phyloP scores from a whole-genome alignment of 2,329 filamentous ascomycete genomes.

The Aureobasidium sp. region DNA sequence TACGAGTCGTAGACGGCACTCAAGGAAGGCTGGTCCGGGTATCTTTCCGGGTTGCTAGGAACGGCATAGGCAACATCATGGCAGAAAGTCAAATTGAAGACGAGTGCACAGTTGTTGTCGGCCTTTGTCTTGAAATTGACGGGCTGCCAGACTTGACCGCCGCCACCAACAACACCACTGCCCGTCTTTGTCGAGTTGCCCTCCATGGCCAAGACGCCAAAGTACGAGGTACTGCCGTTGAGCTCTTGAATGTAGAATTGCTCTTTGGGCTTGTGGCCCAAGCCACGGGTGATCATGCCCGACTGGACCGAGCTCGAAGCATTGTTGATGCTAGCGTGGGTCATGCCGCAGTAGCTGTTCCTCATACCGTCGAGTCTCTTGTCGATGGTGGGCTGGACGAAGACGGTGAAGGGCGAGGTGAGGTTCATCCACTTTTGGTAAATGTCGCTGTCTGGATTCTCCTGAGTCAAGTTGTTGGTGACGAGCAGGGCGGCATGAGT shows the following conservation, averaged over 20 bases:
- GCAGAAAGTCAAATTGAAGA: slow-evolving; percentile 86
- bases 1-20: slow-evolving; percentile 70
- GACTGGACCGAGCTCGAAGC: slow-evolving; percentile 33
- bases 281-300: slow-evolving; percentile 62
- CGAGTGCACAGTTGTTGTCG: slow-evolving; percentile 76
- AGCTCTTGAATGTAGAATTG: slow-evolving; percentile 80
- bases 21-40: slow-evolving; percentile 55
- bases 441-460: slow-evolving; percentile 40
- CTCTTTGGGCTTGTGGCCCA: slow-evolving; percentile 65
- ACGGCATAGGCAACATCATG: slow-evolving; percentile 84
- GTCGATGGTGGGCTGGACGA: slow-evolving; percentile 57
- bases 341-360: slow-evolving; percentile 76
- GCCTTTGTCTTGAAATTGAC: slow-evolving; percentile 38
- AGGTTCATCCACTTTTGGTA: slow-evolving; percentile 52
- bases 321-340: slow-evolving; percentile 44
- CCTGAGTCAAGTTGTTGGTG: slow-evolving; percentile 62
- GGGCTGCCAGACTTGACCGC: slow-evolving; percentile 65
- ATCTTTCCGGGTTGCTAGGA: slow-evolving; percentile 64
- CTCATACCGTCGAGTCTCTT: slow-evolving; percentile 60
- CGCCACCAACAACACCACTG: slow-evolving; percentile 56
- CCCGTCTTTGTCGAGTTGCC: slow-evolving; percentile 48
- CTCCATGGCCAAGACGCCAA: slow-evolving; percentile 62
- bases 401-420: slow-evolving; percentile 61
- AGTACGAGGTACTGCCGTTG: slow-evolving; percentile 64
- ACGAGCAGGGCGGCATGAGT: slow-evolving; percentile 69